Conservation (phyloP, 441 rosid genomes). For the Eugenia klotzschiana region DNA sequence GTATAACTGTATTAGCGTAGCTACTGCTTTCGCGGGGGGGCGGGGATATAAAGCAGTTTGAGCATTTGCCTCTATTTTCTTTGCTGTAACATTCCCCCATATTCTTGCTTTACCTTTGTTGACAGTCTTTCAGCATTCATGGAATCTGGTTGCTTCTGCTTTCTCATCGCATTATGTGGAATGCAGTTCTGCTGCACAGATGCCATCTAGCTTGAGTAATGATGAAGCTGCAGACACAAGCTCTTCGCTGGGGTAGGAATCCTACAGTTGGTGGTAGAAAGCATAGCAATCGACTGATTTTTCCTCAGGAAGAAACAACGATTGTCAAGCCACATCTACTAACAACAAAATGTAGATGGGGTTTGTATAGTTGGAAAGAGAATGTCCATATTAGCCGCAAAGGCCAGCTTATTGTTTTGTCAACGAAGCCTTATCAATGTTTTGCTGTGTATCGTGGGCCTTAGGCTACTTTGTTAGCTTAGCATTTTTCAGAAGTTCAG, state of each 20-base stretch:
- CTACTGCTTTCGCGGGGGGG: not conserved
- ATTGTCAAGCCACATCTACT: not conserved
- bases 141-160: not conserved
- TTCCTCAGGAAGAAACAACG: not conserved
- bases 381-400: not conserved
- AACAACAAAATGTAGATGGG: not conserved
- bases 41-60: not conserved
- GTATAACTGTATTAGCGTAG: not conserved
- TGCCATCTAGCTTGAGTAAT: slow-evolving; percentile 49
- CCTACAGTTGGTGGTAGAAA: not conserved
- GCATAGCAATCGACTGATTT: not conserved
- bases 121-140: not conserved
- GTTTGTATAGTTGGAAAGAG: not conserved
- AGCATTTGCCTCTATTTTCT: not conserved
- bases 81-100: not conserved
- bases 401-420: not conserved
- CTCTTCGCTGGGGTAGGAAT: slow-evolving; percentile 32
- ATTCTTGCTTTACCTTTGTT: not conserved
- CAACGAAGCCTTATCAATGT: not conserved
- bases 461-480: not conserved
- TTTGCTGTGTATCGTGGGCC: not conserved
- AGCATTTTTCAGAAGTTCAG: not conserved
- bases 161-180: slow-evolving; percentile 4
- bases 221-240: slow-evolving; percentile 54
- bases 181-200: slow-evolving; percentile 30